Base-by-base conservation (phyloP, 768 basidiomycete genomes). In the Tubosaeta sp. region DNA sequence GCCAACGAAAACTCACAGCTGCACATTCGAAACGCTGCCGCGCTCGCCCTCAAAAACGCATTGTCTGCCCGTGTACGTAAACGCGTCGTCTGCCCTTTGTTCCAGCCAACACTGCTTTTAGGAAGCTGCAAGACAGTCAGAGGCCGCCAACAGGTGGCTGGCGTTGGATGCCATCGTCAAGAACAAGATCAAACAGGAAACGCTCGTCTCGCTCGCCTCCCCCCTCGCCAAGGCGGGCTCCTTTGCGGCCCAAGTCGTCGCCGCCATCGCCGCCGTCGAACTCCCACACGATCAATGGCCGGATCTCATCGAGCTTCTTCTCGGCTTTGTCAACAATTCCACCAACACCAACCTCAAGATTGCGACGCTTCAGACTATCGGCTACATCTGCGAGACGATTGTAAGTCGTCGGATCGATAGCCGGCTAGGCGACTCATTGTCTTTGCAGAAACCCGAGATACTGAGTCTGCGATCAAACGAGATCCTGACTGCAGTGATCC, bases 401-500 rank as follows among this genome's bases (percentile, higher is more conserved):
- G 94, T 97, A 62, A 64, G 94, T 86, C 25, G 31, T 36, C 50
- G 40, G 6, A 27, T 49, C 47, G 53, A 52, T 53, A 42, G 31
- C 13, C 18, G 25, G 1, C 24, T 50, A 48, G 41, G 48, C 38
- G 24, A 4, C 55, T 63, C 40, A 62, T 24, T 14, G 8, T 41
- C 22, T 2, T 9, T 18, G 3, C 59, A 97, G 95, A 89, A 91
- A 82, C 94, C 95, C 11, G 93, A 95, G 60, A 87, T 96, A 52
- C 71, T 99, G 53, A 85, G 83, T 46, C 66, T 87, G 52, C 84
- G 92, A 60, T 90, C 95, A 3, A 98, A 99, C 65, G 94, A 98
- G 73, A 99, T 99, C 65, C 72, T 99, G 46, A 99, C 96, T 13
- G 94, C 94, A 9, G 96, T 99, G 51, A 95, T 99, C 44, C 95